Base-by-base conservation (phyloP, 257 asterid species). In the Ajuga chamaepitys region DNA sequence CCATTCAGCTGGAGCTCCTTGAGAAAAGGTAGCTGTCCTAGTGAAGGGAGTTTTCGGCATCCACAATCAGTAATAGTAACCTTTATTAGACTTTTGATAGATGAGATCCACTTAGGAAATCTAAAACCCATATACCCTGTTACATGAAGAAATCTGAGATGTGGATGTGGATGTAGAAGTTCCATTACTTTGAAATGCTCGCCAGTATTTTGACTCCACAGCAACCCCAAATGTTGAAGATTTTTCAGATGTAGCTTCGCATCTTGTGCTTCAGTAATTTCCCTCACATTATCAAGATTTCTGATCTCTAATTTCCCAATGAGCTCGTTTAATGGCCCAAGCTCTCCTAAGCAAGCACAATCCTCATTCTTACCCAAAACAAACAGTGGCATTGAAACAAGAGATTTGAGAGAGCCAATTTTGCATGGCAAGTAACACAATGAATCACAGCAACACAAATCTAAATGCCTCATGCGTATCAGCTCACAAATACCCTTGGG, bases 1-100 rank as follows among this genome's bases (percentile, higher is more conserved):
- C 58, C 32, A 16, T 56, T 67, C 47, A 67, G 65, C 37, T 66
- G 71, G 38, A 67, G 72, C 58, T 67, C 72, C 48, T 55, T 25
- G 17, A 67, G 65, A 25, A 44, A 24, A 42, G 48, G 65, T 26
- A 67, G 48, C 47, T 28, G 58, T 8, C 73, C 73, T 7, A 57
- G 59, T 58, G 73, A 7, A 13, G 73, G 73, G 1, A 68, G 66
- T 11, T 68, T 13, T 58, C 30, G 7, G 20, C 66, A 57, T 13
- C 30, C 73, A 58, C 73, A 68, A 58, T 68, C 20, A 0, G 54
- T 44, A 20, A 68, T 45, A 7, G 73, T 44, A 45, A 68, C 58
- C 51, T 68, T 68, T 20, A 4, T 68, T 35, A 68, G 59, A 57
- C 22, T 12, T 9, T n/a, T 28, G 18, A 58, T 30, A 52, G 30